Percentiles rank a stretch among this genome's conserved stretches.
Conservation (phyloP, 805 yeast genomes). For the Yarrowia sp. region DNA sequence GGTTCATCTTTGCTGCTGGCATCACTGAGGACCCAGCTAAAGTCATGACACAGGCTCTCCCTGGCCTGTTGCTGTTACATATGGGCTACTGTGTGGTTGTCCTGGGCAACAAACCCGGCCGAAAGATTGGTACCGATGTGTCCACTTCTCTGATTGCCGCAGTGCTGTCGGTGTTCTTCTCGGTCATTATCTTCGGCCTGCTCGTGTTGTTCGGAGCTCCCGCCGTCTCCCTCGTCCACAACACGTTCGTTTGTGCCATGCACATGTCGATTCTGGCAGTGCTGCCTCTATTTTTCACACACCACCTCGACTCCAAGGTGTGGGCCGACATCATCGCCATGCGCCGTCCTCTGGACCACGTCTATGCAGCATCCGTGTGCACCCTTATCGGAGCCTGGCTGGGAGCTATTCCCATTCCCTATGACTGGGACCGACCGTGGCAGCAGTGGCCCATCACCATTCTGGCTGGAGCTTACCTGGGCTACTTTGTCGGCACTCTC, state of each 20-base stretch:
- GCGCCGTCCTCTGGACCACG: slow-evolving; percentile 33
- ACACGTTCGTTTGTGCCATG: slow-evolving; percentile 57
- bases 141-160: slow-evolving; percentile 35
- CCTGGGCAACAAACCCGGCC: slow-evolving; percentile 21
- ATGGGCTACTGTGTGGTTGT: slow-evolving; percentile 31
- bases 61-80: slow-evolving; percentile 29
- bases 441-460: slow-evolving; percentile 93
- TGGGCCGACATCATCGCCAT: slow-evolving; percentile 41
- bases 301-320: slow-evolving; percentile 49
- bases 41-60: slow-evolving; percentile 29
- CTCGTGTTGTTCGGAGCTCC: slow-evolving; percentile 82
- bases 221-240: slow-evolving; percentile 47
- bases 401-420: slow-evolving; percentile 89
- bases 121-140: slow-evolving; percentile 3
- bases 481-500: slow-evolving; percentile 62
- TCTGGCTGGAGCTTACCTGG: slow-evolving; percentile 70
- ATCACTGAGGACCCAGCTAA: slow-evolving; percentile 27
- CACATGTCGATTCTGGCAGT: slow-evolving; percentile 60
- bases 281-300: slow-evolving; percentile 60
- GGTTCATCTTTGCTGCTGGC: slow-evolving; percentile 16
- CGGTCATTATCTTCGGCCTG: slow-evolving; percentile 35
- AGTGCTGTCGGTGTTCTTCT: slow-evolving; percentile 34
- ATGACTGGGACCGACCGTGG: slow-evolving; percentile 98
- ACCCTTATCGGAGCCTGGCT: slow-evolving; percentile 75
- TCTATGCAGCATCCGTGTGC: slow-evolving; percentile 44